phyloP scores from a whole-genome alignment of 1,139 yeast species.

The Yamadazyma diddensiae region DNA sequence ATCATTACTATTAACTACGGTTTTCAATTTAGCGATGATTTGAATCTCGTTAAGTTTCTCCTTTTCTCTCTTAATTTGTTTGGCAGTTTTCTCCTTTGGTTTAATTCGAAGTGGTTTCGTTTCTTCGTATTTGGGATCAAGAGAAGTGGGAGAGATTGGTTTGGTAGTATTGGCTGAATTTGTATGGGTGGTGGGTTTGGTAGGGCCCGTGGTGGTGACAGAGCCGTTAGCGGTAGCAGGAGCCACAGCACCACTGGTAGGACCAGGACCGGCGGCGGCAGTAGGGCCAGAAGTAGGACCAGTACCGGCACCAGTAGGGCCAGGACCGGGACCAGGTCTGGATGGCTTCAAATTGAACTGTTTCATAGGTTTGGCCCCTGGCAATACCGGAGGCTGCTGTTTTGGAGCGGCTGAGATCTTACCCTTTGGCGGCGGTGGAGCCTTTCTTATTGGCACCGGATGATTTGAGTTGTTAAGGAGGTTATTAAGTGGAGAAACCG shows the following conservation, averaged over 20 bases:
- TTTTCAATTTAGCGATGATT: conserved; percentile 75
- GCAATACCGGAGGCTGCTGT: conserved; percentile 32
- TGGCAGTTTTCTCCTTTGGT: conserved; percentile 29
- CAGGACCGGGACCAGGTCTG: too few species aligned
- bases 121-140: conserved; percentile 5
- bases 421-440: conserved; percentile 52
- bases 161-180: conserved; percentile 1
- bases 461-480: conserved; percentile 26
- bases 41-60: conserved; percentile 84
- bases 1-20: conserved; percentile 79
- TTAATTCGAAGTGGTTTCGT: conserved; percentile 10
- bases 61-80: conserved; percentile 55
- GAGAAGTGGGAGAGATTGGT: too few species aligned
- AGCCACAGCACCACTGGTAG: too few species aligned
- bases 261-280: too few species aligned
- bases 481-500: conserved; percentile 34
- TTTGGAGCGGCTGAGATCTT: conserved; percentile 22
- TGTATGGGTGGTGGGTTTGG: neutral
- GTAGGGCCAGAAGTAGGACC: too few species aligned
- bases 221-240: too few species aligned
- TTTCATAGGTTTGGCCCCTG: conserved; percentile 13
- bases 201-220: too few species aligned
- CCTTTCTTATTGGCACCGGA: conserved; percentile 49
- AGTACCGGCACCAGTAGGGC: too few species aligned
- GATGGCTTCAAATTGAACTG: conserved; percentile 9